Conservation (phyloP, 805 yeast genomes). For the Clavispora vitiphila region DNA sequence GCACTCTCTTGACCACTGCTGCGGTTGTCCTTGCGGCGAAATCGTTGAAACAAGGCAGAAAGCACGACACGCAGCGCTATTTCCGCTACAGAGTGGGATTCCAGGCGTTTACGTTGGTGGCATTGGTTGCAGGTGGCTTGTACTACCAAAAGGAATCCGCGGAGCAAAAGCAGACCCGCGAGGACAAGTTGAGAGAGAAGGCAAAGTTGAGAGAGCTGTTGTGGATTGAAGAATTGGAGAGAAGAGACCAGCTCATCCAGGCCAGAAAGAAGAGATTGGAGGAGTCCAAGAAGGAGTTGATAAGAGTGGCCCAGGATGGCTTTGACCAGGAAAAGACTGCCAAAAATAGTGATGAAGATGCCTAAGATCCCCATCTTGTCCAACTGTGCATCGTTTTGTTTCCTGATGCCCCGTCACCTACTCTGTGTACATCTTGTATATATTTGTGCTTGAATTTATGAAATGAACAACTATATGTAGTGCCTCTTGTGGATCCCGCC, state of each 20-base stretch:
- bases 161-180: slow-evolving; percentile 39
- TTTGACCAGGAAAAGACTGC: slow-evolving; percentile 21
- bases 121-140: slow-evolving; percentile 75
- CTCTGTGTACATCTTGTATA: not conserved
- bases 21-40: slow-evolving; percentile 78
- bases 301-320: slow-evolving; percentile 31
- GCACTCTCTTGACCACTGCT: slow-evolving; percentile 70
- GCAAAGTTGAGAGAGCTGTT: slow-evolving; percentile 79
- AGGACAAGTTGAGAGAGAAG: slow-evolving; percentile 65
- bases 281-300: slow-evolving; percentile 36
- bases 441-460: not conserved
- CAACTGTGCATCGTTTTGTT: too few relatives aligned
- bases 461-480: not conserved
- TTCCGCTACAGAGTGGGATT: slow-evolving; percentile 86
- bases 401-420: too few relatives aligned
- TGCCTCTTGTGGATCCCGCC: not conserved
- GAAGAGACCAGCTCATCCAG: slow-evolving; percentile 73
- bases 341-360: not conserved
- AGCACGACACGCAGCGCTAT: slow-evolving; percentile 73
- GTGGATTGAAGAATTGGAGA: slow-evolving; percentile 88
- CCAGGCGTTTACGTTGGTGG: slow-evolving; percentile 79
- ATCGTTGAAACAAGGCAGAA: slow-evolving; percentile 68
- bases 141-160: slow-evolving; percentile 52
- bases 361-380: not conserved
- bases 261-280: slow-evolving; percentile 67